A percentile compares a stretch with the other conserved stretches of the same genome.
Evolutionary conservation across 2,329 filamentous ascomycete species (phyloP).

Genomic region (Ophiostoma populinum): DNA sequence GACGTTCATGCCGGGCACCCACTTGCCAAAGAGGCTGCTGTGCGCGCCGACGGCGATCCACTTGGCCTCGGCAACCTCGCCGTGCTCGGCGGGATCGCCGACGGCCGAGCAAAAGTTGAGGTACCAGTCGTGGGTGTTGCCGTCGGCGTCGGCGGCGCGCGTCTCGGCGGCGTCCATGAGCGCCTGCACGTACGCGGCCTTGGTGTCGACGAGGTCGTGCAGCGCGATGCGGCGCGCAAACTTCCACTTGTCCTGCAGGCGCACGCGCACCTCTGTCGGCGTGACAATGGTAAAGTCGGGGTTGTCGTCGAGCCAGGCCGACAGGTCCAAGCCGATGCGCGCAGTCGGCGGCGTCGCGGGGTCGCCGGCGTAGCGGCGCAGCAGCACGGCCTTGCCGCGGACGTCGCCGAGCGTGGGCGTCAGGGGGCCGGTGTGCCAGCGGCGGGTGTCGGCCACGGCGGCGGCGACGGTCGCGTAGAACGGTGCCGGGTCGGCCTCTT

Average conservation of each 20-base stretch:
- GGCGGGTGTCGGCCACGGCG: slow-evolving; percentile 15
- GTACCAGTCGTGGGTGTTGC: slow-evolving; percentile 15
- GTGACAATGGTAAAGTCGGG: slow-evolving; percentile 34
- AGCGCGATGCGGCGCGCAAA: slow-evolving; percentile 21
- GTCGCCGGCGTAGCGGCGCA: slow-evolving; percentile 40
- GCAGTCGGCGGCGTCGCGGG: slow-evolving; percentile 16
- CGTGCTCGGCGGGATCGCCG: slow-evolving; percentile 19
- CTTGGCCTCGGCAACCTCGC: slow-evolving; percentile 22
- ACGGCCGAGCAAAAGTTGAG: slow-evolving; percentile 25
- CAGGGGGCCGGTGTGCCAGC: slow-evolving; percentile 43
- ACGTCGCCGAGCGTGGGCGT: slow-evolving; percentile 45
- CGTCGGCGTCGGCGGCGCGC: slow-evolving; percentile 9
- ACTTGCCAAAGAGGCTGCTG: slow-evolving; percentile 21
- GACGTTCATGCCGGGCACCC: slow-evolving; percentile 27
- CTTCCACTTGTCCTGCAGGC: slow-evolving; percentile 30
- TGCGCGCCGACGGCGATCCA: slow-evolving; percentile 27
- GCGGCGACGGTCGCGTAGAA: slow-evolving; percentile 26
- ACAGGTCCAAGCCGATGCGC: slow-evolving; percentile 21
- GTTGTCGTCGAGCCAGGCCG: slow-evolving; percentile 46
- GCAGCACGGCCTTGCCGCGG: slow-evolving; percentile 48
- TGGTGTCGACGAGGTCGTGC: slow-evolving; percentile 21
- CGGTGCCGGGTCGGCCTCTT: slow-evolving; percentile 26
- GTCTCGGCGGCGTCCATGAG: slow-evolving; percentile 19
- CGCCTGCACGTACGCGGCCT: slow-evolving; percentile 20
- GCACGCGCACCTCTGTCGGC: slow-evolving; percentile 19